A percentile compares a stretch with the other conserved stretches of the same genome.
These are phyloP conservation scores for Verticillium klebahnii DNA, from an alignment of 2,329 filamentous ascomycete genomes.

Conservation along the genomic window DNA sequence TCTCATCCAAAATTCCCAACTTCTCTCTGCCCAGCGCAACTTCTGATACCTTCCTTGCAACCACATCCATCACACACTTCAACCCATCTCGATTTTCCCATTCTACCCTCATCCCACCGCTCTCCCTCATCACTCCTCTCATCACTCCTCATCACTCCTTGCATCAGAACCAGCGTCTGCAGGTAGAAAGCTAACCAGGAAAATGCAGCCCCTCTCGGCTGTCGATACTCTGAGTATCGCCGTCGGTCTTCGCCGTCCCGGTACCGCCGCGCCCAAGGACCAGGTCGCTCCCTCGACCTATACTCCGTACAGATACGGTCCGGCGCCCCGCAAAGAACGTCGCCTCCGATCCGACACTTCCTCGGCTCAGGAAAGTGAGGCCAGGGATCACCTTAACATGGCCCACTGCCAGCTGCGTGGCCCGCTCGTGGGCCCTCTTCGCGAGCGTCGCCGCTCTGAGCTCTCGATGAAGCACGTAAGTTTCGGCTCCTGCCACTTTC, in stretches of 20 bases:
- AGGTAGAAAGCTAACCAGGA: too few species aligned
- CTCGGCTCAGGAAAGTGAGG: neutral
- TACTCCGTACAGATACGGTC: neutral
- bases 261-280: neutral
- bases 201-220: too few species aligned
- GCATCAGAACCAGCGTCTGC: too few species aligned
- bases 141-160: too few species aligned
- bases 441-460: slow-evolving; percentile 12
- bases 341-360: neutral
- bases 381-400: neutral
- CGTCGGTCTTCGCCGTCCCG: too few species aligned
- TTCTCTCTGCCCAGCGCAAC: too few species aligned
- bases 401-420: slow-evolving; percentile 13
- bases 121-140: too few species aligned
- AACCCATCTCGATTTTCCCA: too few species aligned
- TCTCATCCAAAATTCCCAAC: neutral
- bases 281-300: neutral
- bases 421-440: slow-evolving; percentile 11
- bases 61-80: too few species aligned
- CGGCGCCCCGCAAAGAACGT: neutral
- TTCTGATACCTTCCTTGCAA: too few species aligned
- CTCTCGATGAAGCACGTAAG: slow-evolving; percentile 11
- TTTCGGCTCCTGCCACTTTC: neutral
- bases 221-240: too few species aligned
- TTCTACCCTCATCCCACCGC: too few species aligned